Conservation (phyloP, 2,329 filamentous ascomycete species). For the Sphaerostilbella broomeana region DNA sequence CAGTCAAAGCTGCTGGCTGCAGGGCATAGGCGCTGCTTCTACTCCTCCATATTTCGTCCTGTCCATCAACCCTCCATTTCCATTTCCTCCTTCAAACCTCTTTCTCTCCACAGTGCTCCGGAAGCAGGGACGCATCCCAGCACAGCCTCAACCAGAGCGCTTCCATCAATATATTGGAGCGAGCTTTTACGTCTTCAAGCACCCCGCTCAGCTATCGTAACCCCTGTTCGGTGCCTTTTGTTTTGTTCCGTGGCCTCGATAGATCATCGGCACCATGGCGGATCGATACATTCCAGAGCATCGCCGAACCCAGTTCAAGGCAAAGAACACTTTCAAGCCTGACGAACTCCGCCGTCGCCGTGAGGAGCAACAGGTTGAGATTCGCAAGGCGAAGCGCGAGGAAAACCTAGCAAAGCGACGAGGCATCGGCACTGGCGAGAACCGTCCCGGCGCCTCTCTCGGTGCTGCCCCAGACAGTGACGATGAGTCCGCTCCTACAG, state of each 20-base stretch:
- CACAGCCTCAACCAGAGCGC: conserved; percentile 3
- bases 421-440: conserved; percentile 79
- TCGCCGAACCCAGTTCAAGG: conserved; percentile 98
- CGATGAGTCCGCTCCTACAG: conserved; percentile 89
- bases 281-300: conserved; percentile 99
- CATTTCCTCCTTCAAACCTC: conserved; percentile 1
- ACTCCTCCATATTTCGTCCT: too few species aligned
- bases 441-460: conserved; percentile 72
- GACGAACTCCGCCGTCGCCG: conserved; percentile 97
- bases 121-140: conserved; percentile 9
- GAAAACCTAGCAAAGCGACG: conserved; percentile 98
- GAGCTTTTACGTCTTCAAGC: conserved; percentile 8
- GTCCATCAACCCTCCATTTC: conserved; percentile 9
- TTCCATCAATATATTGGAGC: conserved; percentile 8
- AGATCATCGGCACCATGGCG: conserved; percentile 63
- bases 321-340: conserved; percentile 97
- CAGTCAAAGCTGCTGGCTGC: conserved; percentile 4
- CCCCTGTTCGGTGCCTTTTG: conserved; percentile 12
- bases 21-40: too few species aligned
- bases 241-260: conserved; percentile 14
- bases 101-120: conserved; percentile 6
- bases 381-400: conserved; percentile 96
- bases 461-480: conserved; percentile 93
- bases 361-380: conserved; percentile 98
- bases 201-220: conserved; percentile 22